Percentiles rank a stretch among this genome's conserved stretches.
phyloP scores from a whole-genome alignment of 1,284 basidiomycete species.

The Trichosporon sp. region DNA sequence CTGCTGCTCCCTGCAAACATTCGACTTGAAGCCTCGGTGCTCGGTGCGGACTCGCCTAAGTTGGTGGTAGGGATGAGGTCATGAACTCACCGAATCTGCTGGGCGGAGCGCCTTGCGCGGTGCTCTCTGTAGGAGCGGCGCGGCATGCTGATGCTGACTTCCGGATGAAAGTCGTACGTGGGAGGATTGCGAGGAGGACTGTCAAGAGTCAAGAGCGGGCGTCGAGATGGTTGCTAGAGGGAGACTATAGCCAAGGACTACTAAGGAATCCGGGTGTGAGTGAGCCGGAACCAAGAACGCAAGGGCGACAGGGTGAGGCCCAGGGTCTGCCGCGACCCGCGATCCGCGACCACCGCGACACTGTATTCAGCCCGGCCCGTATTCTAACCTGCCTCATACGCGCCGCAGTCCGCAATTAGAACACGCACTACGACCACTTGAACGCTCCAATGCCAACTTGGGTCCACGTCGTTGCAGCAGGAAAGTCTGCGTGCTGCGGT shows the following conservation, averaged over 20 bases:
- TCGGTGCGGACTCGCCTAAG: slow-evolving; percentile 3
- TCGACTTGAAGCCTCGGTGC: background rate
- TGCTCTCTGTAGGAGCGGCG: slow-evolving; percentile 32
- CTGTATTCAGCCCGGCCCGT: too few relatives aligned
- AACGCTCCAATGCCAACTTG: too few relatives aligned
- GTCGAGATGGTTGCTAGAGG: background rate
- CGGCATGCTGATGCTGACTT: slow-evolving; percentile 24
- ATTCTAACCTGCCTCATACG: background rate
- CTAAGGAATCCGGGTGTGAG: slow-evolving; percentile 4
- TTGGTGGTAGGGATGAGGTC: background rate
- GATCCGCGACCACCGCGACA: slow-evolving; percentile 7
- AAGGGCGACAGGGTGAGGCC: background rate
- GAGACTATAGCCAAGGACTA: background rate
- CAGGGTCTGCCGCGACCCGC: background rate
- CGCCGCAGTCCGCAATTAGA: background rate
- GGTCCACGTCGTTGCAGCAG: background rate
- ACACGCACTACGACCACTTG: too few relatives aligned
- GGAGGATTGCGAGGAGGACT: background rate
- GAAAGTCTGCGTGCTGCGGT: background rate
- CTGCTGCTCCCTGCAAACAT: background rate
- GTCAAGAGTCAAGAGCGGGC: background rate
- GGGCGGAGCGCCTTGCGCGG: slow-evolving; percentile 27
- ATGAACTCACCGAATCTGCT: slow-evolving; percentile 26
- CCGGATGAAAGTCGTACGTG: background rate
- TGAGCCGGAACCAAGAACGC: slow-evolving; percentile 2